These are phyloP conservation scores for Cutaneotrichosporon sp. DNA, from an alignment of 1,284 basidiomycete species.

Conservation along the genomic window DNA sequence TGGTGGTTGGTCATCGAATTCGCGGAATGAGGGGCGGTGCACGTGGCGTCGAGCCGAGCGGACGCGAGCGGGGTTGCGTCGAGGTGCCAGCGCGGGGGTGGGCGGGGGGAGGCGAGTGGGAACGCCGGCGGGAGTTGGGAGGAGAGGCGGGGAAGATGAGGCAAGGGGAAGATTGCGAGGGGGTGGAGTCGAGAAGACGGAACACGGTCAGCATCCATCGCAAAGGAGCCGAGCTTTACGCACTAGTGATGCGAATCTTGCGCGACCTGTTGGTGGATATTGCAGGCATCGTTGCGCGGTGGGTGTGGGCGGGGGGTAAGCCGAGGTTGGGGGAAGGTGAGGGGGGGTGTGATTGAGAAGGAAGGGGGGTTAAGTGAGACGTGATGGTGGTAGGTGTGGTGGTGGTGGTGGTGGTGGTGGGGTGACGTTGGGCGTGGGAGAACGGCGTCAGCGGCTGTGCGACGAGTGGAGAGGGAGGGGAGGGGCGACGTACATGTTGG, in stretches of 20 bases:
- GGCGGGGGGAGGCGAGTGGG: not conserved
- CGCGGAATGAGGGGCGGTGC: conserved; percentile 2
- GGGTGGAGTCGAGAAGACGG: not conserved
- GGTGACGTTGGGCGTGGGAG: not conserved
- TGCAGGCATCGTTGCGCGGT: not conserved
- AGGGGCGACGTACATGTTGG: conserved; percentile 6
- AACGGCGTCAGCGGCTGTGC: not conserved
- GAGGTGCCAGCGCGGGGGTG: not conserved
- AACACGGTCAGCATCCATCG: conserved; percentile 10
- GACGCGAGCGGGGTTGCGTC: not conserved
- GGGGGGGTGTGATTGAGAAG: not conserved
- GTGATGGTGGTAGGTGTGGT: not conserved
- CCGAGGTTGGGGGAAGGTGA: not conserved
- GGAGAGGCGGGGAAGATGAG: not conserved
- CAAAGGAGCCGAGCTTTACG: conserved; percentile 11
- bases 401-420: not conserved
- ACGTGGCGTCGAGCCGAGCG: conserved; percentile 5
- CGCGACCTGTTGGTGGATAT: conserved; percentile 25
- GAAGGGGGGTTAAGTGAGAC: not conserved
- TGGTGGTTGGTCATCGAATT: not conserved
- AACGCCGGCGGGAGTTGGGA: not conserved
- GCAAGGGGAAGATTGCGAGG: not conserved
- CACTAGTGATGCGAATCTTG: conserved; percentile 40
- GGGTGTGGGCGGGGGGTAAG: not conserved
- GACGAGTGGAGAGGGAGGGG: not conserved